Percentiles rank a stretch among this genome's conserved stretches.
Conservation (phyloP, 169 alveolate species). For the Eimeria maxima region DNA sequence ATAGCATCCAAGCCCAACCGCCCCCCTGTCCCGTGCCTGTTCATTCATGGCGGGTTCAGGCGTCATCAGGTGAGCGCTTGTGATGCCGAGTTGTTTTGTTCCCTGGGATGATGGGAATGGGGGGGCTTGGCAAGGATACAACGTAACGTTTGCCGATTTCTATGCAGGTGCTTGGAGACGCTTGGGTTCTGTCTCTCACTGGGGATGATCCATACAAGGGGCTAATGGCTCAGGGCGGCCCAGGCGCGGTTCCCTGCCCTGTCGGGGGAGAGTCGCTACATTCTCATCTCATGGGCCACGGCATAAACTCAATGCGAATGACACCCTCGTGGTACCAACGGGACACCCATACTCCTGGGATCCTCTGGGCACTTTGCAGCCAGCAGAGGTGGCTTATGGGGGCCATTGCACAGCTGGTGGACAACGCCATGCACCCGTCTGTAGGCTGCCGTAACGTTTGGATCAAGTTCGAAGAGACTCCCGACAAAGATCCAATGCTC, state of each 20-base stretch:
- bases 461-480: conserved; percentile 78
- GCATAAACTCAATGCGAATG: conserved; percentile 80
- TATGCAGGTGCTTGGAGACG: conserved; percentile 77
- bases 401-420: conserved; percentile 81
- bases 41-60: conserved; percentile 83
- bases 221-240: conserved; percentile 68
- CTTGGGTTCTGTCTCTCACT: conserved; percentile 82
- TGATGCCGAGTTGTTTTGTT: not conserved
- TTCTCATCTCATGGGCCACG: conserved; percentile 68
- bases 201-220: conserved; percentile 83
- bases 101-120: not conserved
- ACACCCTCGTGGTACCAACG: conserved; percentile 81
- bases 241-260: conserved; percentile 54
- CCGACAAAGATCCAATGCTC: conserved; percentile 83
- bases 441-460: conserved; percentile 81
- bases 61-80: conserved; percentile 67
- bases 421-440: conserved; percentile 81
- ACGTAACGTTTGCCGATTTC: not conserved
- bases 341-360: conserved; percentile 82
- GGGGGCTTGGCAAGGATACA: not conserved
- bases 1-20: conserved; percentile 41
- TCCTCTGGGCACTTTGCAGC: conserved; percentile 83
- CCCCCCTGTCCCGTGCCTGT: conserved; percentile 82
- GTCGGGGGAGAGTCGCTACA: conserved; percentile 77
- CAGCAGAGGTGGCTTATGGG: conserved; percentile 83